Evolutionary conservation across 2,329 filamentous ascomycete species (phyloP), one percentile per base, ranked within the genome.

Genomic region (Exophiala phaeomuriformis): DNA sequence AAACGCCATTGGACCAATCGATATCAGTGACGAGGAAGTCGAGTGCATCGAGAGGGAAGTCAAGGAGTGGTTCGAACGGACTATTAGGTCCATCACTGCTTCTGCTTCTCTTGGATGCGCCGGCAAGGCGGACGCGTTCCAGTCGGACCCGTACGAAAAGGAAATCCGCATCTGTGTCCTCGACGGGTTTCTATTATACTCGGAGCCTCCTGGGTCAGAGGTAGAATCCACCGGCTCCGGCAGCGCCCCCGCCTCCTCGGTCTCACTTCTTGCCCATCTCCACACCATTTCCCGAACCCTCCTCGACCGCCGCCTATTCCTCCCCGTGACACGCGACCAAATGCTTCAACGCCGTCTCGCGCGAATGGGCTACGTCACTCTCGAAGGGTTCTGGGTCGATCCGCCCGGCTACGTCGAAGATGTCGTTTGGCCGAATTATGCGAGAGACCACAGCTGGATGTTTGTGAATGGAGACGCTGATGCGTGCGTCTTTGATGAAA

Each of bases 361-460:
- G n/a, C 63, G 74, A 50, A 68, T 64, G 42, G 74, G 73, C 35
- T 76, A 76, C 64, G 72, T 75, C 43, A 76, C 74, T 37, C 70
- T 74, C 51, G 73, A 96, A 65, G 91, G 90, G 30, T 98, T 96
- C 72, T 98, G 93, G 93, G 79, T 84, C 52, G 93, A 98, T 69
- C 93, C 93, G 0, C 89, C 89, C 0, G 90, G 88, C 0, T 98
- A 97, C 68, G 90, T 97, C 36, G 90, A 97, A 67, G 81, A 86
- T 67, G 80, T 98, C 51, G 93, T 98, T 3, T 98, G 93, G 93
- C 91, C 91, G 2, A 91, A 95, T 64, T 97, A 96, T 69, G 87
- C 86, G 2, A 76, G 79, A 49, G 82, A 89, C 63, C 90, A 97
- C 71, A 74, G 75, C 27, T 95, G 88, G 77, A 74, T 98, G 68